Percentiles rank a stretch among this genome's conserved stretches.
Evolutionary conservation across 768 basidiomycete genomes (phyloP).

Genomic region (Suillus bovinus): DNA sequence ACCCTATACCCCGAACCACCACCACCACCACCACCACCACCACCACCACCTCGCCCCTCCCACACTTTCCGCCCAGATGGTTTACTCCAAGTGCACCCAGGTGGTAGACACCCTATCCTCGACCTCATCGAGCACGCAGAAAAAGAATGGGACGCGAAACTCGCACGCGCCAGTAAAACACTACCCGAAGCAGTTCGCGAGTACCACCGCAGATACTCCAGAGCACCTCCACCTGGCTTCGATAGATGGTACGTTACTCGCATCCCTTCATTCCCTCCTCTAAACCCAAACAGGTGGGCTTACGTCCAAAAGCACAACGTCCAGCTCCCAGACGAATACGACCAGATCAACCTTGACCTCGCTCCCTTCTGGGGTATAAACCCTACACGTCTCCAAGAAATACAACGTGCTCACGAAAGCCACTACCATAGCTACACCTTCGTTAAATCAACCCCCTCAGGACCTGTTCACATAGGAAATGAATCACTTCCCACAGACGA

Average conservation of each 20-base stretch:
- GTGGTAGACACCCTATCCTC: slow-evolving; percentile 45
- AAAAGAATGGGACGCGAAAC: slow-evolving; percentile 39
- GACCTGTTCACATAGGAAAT: slow-evolving; percentile 17
- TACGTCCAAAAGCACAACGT: slow-evolving; percentile 47
- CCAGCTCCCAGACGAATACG: slow-evolving; percentile 55
- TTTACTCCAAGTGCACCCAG: slow-evolving; percentile 36
- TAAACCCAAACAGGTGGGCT: slow-evolving; percentile 38
- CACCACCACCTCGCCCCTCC: background rate
- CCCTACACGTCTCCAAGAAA: slow-evolving; percentile 31
- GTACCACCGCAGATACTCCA: slow-evolving; percentile 38
- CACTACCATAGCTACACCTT: slow-evolving; percentile 38
- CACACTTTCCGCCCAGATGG: slow-evolving; percentile 33
- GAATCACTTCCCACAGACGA: slow-evolving; percentile 14
- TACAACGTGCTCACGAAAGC: slow-evolving; percentile 32
- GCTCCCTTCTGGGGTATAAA: slow-evolving; percentile 45
- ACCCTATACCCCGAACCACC: background rate
- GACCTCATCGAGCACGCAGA: slow-evolving; percentile 42
- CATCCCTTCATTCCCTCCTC: background rate
- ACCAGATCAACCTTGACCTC: slow-evolving; percentile 46
- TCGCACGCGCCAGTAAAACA: slow-evolving; percentile 37
- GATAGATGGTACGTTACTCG: slow-evolving; percentile 42
- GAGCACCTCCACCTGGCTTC: slow-evolving; percentile 45
- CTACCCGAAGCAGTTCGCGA: slow-evolving; percentile 40
- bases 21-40: background rate
- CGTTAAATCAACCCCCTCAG: slow-evolving; percentile 23